Percentiles rank a stretch among this genome's conserved stretches.
Evolutionary conservation across 1,284 basidiomycete species (phyloP).

Genomic region (Porogramme epimiltina): DNA sequence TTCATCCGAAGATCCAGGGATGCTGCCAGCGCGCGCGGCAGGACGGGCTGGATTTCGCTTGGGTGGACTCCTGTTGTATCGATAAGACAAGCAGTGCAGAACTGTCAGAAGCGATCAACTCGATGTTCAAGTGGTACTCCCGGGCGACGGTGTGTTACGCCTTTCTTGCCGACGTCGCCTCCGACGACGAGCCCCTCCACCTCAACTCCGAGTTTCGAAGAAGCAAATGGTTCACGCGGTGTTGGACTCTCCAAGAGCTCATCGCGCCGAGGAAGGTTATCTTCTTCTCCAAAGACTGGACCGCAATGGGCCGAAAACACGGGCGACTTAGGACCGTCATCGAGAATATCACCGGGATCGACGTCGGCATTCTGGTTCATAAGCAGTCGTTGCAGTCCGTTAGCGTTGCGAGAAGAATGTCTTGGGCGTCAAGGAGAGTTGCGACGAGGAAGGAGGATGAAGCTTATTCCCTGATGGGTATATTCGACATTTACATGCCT

Average conservation of each 20-base stretch:
- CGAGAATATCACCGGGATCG: conserved; percentile 3
- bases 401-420: conserved; percentile 6
- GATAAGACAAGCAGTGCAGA: conserved; percentile 1
- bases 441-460: conserved; percentile 9
- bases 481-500: conserved; percentile 9
- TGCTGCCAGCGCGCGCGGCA: not conserved
- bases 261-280: conserved; percentile 1
- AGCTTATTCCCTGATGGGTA: conserved; percentile 7
- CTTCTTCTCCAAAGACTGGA: conserved; percentile 1
- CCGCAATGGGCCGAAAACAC: conserved; percentile 1
- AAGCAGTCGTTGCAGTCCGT: not conserved
- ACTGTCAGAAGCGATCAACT: conserved; percentile 1
- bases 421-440: conserved; percentile 6
- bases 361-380: not conserved
- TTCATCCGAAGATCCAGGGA: not conserved
- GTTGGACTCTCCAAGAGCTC: conserved; percentile 13
- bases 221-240: conserved; percentile 6
- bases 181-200: not conserved
- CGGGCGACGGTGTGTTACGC: conserved; percentile 5
- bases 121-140: conserved; percentile 8
- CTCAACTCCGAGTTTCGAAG: not conserved
- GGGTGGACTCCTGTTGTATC: conserved; percentile 1
- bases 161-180: conserved; percentile 2
- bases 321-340: not conserved
- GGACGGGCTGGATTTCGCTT: not conserved